Conservation (phyloP, 1,139 yeast species). For the Taiozyma onychis region DNA sequence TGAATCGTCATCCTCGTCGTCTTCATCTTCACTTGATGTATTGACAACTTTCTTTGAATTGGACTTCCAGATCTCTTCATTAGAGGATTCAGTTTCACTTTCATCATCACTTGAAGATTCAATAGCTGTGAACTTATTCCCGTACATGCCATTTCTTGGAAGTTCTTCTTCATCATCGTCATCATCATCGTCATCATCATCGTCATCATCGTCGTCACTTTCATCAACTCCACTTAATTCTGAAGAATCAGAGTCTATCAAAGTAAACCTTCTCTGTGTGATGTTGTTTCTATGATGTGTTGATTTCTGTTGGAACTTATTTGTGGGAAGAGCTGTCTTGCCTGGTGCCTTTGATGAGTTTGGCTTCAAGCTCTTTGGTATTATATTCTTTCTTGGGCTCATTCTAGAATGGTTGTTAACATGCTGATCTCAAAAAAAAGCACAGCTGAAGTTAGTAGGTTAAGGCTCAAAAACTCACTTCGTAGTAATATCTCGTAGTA, state of each 20-base stretch:
- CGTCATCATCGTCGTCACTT: slow-evolving; percentile 11
- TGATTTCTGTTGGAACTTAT: slow-evolving; percentile 8
- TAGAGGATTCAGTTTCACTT: slow-evolving; percentile 25
- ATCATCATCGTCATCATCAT: background rate
- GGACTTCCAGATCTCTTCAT: slow-evolving; percentile 23
- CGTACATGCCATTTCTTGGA: background rate
- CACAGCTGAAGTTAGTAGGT: background rate
- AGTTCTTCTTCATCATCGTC: background rate
- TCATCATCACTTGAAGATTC: slow-evolving; percentile 24
- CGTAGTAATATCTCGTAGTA: background rate
- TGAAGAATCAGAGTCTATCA: slow-evolving; percentile 24
- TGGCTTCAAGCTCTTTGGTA: slow-evolving; percentile 6
- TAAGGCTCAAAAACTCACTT: background rate
- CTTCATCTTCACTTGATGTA: slow-evolving; percentile 30
- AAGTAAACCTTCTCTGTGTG: slow-evolving; percentile 22
- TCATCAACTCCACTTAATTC: slow-evolving; percentile 22
- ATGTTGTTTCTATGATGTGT: background rate
- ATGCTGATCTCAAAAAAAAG: background rate
- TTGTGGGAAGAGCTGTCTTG: slow-evolving; percentile 21
- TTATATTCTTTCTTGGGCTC: slow-evolving; percentile 18
- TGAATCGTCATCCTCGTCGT: slow-evolving; percentile 28
- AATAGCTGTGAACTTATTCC: slow-evolving; percentile 22
- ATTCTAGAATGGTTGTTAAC: background rate
- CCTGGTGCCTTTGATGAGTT: slow-evolving; percentile 22
- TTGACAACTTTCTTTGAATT: slow-evolving; percentile 23